These are phyloP conservation scores for Diutina scorzettiae DNA, from an alignment of 1,139 yeast species.

Conservation along the genomic window DNA sequence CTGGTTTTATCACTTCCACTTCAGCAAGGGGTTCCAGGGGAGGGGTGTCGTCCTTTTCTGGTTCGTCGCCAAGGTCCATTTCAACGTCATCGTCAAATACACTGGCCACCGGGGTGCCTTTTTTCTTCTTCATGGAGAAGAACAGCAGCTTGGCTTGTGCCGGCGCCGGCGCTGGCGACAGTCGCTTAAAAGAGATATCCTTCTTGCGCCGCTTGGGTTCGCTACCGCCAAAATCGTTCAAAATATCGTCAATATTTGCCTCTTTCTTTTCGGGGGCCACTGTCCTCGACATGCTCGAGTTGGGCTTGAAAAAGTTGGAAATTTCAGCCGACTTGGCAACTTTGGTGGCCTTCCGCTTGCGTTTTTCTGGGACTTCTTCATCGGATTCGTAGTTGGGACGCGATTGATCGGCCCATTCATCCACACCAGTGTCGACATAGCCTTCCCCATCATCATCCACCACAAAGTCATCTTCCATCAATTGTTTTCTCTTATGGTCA, in stretches of 20 bases:
- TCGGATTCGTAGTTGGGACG: constrained; percentile 43
- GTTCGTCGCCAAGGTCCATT: neutral
- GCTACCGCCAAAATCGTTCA: constrained; percentile 24
- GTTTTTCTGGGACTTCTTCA: constrained; percentile 29
- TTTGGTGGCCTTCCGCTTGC: constrained; percentile 19
- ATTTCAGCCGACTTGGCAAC: constrained; percentile 37
- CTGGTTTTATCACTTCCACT: constrained; percentile 7
- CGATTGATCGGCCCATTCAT: constrained; percentile 64
- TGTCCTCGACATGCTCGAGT: constrained; percentile 7
- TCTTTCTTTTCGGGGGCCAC: constrained; percentile 14
- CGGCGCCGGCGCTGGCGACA: neutral
- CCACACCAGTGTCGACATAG: constrained; percentile 84
- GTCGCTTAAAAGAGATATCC: neutral
- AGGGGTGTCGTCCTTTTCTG: constrained; percentile 3
- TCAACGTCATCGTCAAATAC: neutral
- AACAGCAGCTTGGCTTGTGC: constrained; percentile 1
- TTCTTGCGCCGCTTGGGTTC: constrained; percentile 9
- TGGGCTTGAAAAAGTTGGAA: constrained; percentile 30
- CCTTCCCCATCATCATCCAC: constrained; percentile 89
- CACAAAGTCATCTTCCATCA: constrained; percentile 83
- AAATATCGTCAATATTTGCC: constrained; percentile 34
- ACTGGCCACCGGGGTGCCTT: neutral
- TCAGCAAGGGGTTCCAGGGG: neutral
- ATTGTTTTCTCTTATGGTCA: constrained; percentile 63
- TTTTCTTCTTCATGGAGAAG: constrained; percentile 2